These are phyloP conservation scores for Salicornia ramosissima DNA, from an alignment of 148 eudicot species.

Conservation along the genomic window DNA sequence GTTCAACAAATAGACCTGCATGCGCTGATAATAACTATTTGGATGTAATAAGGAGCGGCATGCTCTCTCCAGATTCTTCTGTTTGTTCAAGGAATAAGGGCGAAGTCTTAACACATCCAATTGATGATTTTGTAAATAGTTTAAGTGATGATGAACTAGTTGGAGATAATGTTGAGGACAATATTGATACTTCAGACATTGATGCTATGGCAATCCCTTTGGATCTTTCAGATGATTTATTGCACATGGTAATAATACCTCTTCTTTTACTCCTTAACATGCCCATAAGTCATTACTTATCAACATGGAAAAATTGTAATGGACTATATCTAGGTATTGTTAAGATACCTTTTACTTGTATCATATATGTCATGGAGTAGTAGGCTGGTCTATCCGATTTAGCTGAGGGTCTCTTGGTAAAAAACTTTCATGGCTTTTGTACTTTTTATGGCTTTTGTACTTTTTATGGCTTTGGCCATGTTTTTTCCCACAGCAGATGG, in stretches of 20 bases:
- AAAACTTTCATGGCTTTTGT: not conserved
- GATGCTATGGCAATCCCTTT: conserved; percentile 57
- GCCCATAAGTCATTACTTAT: not conserved
- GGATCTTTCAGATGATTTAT: conserved; percentile 97
- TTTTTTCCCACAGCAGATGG: not conserved
- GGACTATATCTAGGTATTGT: too few species aligned
- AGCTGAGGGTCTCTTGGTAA: not conserved
- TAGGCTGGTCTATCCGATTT: not conserved
- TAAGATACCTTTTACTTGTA: not conserved
- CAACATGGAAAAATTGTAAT: not conserved
- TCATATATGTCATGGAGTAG: not conserved
- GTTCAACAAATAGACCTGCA: conserved; percentile 30
- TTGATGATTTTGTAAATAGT: conserved; percentile 30
- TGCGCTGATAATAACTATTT: conserved; percentile 17
- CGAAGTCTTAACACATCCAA: conserved; percentile 24
- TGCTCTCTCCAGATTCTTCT: conserved; percentile 18
- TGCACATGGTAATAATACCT: conserved; percentile 81
- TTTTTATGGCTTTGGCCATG: not conserved
- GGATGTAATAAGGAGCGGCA: conserved; percentile 23
- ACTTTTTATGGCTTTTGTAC: not conserved
- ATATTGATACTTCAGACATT: conserved; percentile 21
- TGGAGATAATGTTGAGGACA: conserved; percentile 24
- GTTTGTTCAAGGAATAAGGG: conserved; percentile 29
- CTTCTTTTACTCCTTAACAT: not conserved
- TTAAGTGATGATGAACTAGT: conserved; percentile 21